Evolutionary conservation across 106 monocot genomes (phyloP).

Genomic region (Triglochin maritima): DNA sequence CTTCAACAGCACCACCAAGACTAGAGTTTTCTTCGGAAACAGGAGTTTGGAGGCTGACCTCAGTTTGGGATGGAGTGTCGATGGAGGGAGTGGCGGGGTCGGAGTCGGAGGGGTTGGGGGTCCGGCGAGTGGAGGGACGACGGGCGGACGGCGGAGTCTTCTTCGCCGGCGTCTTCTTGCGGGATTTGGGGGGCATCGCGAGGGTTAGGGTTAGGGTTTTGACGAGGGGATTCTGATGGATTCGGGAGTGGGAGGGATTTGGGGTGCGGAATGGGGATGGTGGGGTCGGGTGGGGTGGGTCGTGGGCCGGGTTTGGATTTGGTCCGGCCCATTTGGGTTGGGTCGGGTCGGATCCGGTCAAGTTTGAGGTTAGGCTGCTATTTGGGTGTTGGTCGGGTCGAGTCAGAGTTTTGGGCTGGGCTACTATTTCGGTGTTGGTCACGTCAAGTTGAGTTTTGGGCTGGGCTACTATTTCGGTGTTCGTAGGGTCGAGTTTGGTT

Average conservation of each 20-base stretch:
- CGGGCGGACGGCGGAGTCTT: constrained; percentile 1
- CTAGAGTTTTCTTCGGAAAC: not conserved
- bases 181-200: constrained; percentile 5
- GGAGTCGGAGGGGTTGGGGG: not conserved
- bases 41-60: not conserved
- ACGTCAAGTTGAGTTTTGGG: not conserved
- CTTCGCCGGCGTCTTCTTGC: constrained; percentile 4
- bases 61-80: not conserved
- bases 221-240: not conserved
- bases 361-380: no score
- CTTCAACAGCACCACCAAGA: not conserved
- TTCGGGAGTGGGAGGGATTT: not conserved
- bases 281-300: no score
- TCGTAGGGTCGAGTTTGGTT: no score
- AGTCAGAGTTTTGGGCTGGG: not conserved
- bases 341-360: no score
- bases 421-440: no score
- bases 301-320: no score
- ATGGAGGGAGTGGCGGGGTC: not conserved
- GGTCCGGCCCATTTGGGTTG: no score
- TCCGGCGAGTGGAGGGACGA: not conserved
- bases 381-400: not conserved
- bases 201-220: constrained; percentile 1
- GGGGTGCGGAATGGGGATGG: no score
- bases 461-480: no score